Percentiles rank a stretch among this genome's conserved stretches.
Evolutionary conservation across 345 rosid genomes (phyloP).

Genomic region (Gossypium rotundifolium): DNA sequence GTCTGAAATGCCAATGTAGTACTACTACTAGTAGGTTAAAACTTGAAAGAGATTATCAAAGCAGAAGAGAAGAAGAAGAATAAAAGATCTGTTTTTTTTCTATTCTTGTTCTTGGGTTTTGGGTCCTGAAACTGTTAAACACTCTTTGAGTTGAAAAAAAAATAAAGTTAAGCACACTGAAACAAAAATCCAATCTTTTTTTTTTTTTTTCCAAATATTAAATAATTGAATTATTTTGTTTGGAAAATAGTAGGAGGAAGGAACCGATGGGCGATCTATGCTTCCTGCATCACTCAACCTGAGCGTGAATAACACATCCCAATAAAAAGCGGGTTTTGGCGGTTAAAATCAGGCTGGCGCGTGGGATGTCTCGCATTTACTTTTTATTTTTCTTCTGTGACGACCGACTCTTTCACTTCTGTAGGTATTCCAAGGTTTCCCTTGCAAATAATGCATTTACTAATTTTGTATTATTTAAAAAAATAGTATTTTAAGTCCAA

Average conservation of each 20-base stretch:
- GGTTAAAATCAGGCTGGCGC: not conserved
- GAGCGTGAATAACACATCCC: not conserved
- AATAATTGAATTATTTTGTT: not conserved
- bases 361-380: not conserved
- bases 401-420: not conserved
- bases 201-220: not conserved
- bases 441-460: not conserved
- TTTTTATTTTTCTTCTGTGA: not conserved
- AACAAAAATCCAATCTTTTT: not conserved
- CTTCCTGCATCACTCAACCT: not conserved
- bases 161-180: not conserved
- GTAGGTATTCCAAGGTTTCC: conserved; percentile 20
- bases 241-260: not conserved
- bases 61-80: conserved; percentile 10
- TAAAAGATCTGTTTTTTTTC: not conserved
- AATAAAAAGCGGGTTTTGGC: conserved; percentile 5
- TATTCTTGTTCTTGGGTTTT: not conserved
- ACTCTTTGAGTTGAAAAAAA: not conserved
- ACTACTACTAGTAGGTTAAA: not conserved
- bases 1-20: not conserved
- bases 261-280: not conserved
- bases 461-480: too few relatives aligned
- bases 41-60: not conserved
- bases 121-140: not conserved
- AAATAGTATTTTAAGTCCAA: too few relatives aligned